Evolutionary conservation across 805 yeast species (phyloP).

Genomic region (Saccharomycopsis sp.): DNA sequence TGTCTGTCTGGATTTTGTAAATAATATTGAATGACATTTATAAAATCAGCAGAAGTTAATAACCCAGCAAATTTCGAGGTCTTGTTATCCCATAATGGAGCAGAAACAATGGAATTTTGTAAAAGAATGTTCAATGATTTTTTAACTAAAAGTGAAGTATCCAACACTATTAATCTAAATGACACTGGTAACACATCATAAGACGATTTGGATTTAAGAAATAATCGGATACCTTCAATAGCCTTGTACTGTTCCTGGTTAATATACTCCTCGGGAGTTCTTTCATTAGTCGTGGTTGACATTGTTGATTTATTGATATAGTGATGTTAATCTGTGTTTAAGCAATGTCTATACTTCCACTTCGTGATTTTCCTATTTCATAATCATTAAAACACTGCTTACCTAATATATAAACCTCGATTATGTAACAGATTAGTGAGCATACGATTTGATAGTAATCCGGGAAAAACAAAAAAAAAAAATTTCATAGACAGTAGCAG

Average conservation of each 20-base stretch:
- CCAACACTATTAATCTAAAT: constrained; percentile 86
- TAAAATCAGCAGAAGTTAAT: constrained; percentile 84
- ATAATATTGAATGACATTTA: constrained; percentile 91
- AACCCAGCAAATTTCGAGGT: constrained; percentile 90
- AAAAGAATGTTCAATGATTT: constrained; percentile 82
- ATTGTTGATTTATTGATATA: neutral
- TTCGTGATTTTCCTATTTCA: too few species aligned
- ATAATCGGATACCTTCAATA: constrained; percentile 72
- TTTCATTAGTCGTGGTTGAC: neutral
- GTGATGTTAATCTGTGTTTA: neutral
- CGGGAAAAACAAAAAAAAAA: too few species aligned
- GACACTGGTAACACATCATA: constrained; percentile 96
- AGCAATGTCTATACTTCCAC: too few species aligned
- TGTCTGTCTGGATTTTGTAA: constrained; percentile 83
- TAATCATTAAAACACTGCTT: too few species aligned
- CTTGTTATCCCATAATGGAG: constrained; percentile 93
- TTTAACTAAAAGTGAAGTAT: constrained; percentile 82
- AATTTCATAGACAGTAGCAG: too few species aligned
- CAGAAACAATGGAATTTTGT: constrained; percentile 91
- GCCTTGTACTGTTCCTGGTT: constrained; percentile 66
- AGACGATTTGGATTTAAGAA: constrained; percentile 83
- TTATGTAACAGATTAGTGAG: too few species aligned
- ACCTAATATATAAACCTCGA: too few species aligned
- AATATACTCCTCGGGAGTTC: constrained; percentile 18
- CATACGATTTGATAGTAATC: too few species aligned